Conservation (phyloP, 2,329 filamentous ascomycete species). For the Alternaria metachromatica region DNA sequence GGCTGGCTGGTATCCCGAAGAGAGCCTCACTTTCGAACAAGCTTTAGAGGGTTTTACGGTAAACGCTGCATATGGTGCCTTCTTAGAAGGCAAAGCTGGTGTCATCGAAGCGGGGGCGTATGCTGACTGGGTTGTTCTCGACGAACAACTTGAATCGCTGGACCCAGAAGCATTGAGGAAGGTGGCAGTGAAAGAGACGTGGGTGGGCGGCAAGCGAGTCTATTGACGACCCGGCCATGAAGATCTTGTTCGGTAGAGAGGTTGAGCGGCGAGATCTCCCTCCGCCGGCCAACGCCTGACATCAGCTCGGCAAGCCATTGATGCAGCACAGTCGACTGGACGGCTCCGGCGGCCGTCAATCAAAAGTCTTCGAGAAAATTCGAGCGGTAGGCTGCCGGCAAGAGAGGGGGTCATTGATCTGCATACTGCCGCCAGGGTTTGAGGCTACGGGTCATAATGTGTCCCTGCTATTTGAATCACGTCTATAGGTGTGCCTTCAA, state of each 20-base stretch:
- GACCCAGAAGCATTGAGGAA: conserved; percentile 60
- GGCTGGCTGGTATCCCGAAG: conserved; percentile 65
- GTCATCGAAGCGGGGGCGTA: conserved; percentile 66
- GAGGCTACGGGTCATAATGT: neutral
- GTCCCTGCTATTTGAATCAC: neutral
- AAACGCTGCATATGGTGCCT: conserved; percentile 65
- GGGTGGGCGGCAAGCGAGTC: conserved; percentile 64
- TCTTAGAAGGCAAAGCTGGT: conserved; percentile 65
- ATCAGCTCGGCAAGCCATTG: neutral
- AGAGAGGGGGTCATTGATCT: neutral
- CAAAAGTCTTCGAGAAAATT: neutral
- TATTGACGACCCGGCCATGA: conserved; percentile 34
- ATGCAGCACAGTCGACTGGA: neutral
- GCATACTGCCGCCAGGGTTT: neutral
- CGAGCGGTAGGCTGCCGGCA: neutral
- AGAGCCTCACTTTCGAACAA: conserved; percentile 65
- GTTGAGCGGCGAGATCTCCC: neutral
- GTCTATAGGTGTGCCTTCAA: neutral
- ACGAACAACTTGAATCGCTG: conserved; percentile 60
- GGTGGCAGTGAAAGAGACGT: conserved; percentile 69
- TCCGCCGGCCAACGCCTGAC: neutral
- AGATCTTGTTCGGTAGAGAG: conserved; percentile 8
- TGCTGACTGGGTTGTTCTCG: conserved; percentile 75
- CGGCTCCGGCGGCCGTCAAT: neutral
- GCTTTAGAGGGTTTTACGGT: conserved; percentile 69